Conservation (phyloP, 2,329 filamentous ascomycete genomes). For the Exophiala bonariae region DNA sequence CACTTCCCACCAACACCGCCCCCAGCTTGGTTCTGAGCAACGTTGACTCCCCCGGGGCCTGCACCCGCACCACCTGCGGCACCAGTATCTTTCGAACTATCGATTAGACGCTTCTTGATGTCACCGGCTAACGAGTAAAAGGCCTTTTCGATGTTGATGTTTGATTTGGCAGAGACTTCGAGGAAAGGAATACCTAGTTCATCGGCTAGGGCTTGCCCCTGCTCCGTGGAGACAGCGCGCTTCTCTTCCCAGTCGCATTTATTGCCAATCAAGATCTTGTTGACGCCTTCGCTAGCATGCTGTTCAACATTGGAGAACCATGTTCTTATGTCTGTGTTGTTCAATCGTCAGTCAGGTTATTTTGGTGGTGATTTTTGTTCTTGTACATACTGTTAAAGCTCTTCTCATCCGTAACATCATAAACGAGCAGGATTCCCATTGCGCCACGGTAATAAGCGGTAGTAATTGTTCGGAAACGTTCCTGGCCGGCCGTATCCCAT, state of each 20-base stretch:
- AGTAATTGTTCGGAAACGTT: conserved; percentile 97
- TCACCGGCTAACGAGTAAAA: conserved; percentile 94
- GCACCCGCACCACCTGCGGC: conserved; percentile 25
- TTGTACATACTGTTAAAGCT: conserved; percentile 82
- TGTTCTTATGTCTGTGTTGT: conserved; percentile 80
- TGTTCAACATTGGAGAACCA: conserved; percentile 99
- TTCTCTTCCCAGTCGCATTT: conserved; percentile 99
- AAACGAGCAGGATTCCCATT: conserved; percentile 96
- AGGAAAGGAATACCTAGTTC: conserved; percentile 98
- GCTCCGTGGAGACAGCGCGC: conserved; percentile 87
- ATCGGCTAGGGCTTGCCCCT: conserved; percentile 88
- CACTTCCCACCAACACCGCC: conserved; percentile 67
- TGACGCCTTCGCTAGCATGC: conserved; percentile 96
- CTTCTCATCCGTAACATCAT: conserved; percentile 95
- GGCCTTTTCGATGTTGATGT: conserved; percentile 99
- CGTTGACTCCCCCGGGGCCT: conserved; percentile 63
- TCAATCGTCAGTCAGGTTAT: conserved; percentile 6
- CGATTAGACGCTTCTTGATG: conserved; percentile 98
- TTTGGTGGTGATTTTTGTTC: neutral
- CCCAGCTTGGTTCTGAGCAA: conserved; percentile 59
- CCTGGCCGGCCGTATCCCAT: conserved; percentile 98
- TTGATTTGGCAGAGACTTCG: conserved; percentile 97
- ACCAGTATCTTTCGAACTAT: conserved; percentile 66
- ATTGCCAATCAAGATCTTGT: conserved; percentile 99
- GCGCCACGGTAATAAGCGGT: conserved; percentile 98